These are phyloP conservation scores for Rhodotorula sp. DNA, from an alignment of 1,284 basidiomycete genomes.

Conservation along the genomic window DNA sequence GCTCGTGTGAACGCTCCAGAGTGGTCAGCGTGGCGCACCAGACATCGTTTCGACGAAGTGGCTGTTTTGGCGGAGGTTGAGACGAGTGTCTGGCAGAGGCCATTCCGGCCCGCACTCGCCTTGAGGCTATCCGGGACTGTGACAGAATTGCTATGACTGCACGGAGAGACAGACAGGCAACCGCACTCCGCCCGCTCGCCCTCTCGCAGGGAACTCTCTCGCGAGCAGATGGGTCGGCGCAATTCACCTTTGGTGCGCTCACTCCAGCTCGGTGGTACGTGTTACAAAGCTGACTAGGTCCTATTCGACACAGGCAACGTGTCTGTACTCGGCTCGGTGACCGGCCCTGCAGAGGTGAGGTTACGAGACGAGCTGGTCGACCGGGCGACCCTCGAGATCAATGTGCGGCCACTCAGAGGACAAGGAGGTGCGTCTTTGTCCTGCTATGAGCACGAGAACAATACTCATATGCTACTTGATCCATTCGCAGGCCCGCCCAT, in stretches of 20 bases:
- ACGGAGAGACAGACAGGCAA: slow-evolving; percentile 3
- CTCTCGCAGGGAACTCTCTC: slow-evolving; percentile 34
- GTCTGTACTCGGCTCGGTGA: slow-evolving; percentile 50
- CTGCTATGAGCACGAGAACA: slow-evolving; percentile 22
- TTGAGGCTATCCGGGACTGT: too few relatives aligned
- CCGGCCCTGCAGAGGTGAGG: slow-evolving; percentile 57
- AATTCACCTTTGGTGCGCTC: slow-evolving; percentile 39
- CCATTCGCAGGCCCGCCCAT: slow-evolving; percentile 47
- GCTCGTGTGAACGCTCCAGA: neutral
- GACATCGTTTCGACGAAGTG: slow-evolving; percentile 14
- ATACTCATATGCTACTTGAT: slow-evolving; percentile 14
- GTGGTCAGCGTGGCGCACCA: neutral
- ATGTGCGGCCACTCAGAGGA: slow-evolving; percentile 54
- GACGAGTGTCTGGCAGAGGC: too few relatives aligned
- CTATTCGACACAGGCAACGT: slow-evolving; percentile 44
- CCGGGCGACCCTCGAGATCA: slow-evolving; percentile 55
- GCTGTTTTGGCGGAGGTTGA: neutral
- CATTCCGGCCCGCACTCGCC: too few relatives aligned
- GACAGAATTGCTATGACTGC: neutral
- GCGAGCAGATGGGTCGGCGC: slow-evolving; percentile 42
- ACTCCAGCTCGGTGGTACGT: neutral
- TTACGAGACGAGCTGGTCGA: slow-evolving; percentile 57
- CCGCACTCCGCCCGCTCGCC: slow-evolving; percentile 24
- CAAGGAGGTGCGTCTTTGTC: slow-evolving; percentile 48
- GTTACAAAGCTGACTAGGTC: neutral